These are phyloP conservation scores for Sporothrix humicola DNA, from an alignment of 2,329 filamentous ascomycete species.

Conservation along the genomic window DNA sequence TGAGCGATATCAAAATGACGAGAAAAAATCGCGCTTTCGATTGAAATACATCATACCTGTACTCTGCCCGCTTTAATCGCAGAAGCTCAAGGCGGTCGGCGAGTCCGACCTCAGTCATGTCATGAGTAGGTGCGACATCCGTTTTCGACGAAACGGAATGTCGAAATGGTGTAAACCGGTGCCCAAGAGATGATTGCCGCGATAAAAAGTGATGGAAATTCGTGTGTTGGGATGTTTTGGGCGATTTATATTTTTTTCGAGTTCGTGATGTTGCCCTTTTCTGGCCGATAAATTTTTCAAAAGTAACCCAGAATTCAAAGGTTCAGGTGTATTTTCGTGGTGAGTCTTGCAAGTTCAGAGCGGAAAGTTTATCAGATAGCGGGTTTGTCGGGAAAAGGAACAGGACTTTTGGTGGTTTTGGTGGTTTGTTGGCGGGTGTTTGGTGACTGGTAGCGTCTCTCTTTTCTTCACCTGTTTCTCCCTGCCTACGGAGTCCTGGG, in stretches of 20 bases:
- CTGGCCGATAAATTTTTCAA: slow-evolving; percentile 39
- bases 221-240: slow-evolving; percentile 44
- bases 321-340: slow-evolving; percentile 30
- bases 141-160: slow-evolving; percentile 69
- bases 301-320: slow-evolving; percentile 33
- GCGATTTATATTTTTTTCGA: slow-evolving; percentile 42
- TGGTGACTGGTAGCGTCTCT: slow-evolving; percentile 2
- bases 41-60: slow-evolving; percentile 58
- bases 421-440: not conserved
- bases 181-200: slow-evolving; percentile 44
- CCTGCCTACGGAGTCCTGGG: no score
- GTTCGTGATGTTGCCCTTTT: slow-evolving; percentile 37
- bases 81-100: slow-evolving; percentile 70
- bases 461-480: not conserved
- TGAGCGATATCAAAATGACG: slow-evolving; percentile 55
- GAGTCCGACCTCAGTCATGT: slow-evolving; percentile 73
- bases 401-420: slow-evolving; percentile 8
- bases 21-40: slow-evolving; percentile 57
- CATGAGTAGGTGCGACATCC: slow-evolving; percentile 72
- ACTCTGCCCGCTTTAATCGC: slow-evolving; percentile 67
- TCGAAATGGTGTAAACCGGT: slow-evolving; percentile 46
- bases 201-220: slow-evolving; percentile 47
- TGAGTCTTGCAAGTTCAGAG: slow-evolving; percentile 38
- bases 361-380: slow-evolving; percentile 36
- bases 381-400: slow-evolving; percentile 31